These are phyloP conservation scores for Coniferiporia sulphurascens DNA, from an alignment of 1,284 basidiomycete species.

Conservation along the genomic window DNA sequence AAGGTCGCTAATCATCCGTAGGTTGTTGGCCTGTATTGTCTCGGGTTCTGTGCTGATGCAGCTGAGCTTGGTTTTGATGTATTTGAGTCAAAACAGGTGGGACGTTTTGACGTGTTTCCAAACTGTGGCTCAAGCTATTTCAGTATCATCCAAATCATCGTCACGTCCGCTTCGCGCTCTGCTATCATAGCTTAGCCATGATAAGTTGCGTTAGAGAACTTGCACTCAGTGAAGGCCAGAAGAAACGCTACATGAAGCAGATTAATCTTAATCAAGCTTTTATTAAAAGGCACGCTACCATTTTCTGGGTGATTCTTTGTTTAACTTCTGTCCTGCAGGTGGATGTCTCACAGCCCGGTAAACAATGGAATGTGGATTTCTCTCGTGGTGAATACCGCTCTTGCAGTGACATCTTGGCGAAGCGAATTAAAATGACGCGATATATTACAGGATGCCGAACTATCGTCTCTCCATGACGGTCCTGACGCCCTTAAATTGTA, in stretches of 20 bases:
- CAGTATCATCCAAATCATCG: conserved; percentile 61
- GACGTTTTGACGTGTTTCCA: background rate
- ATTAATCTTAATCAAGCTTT: conserved; percentile 54
- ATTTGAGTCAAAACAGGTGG: conserved; percentile 37
- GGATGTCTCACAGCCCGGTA: conserved; percentile 62
- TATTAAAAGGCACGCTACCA: conserved; percentile 43
- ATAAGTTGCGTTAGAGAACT: conserved; percentile 50
- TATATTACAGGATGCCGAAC: conserved; percentile 52
- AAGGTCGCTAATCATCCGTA: conserved; percentile 22
- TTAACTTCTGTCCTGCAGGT: conserved; percentile 35
- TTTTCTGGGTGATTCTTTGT: background rate
- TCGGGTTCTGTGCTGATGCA: conserved; percentile 54
- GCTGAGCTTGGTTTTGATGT: conserved; percentile 57
- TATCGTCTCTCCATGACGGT: conserved; percentile 51
- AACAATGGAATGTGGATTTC: conserved; percentile 64
- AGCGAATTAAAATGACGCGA: background rate
- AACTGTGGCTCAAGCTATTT: conserved; percentile 20
- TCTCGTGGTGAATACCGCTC: conserved; percentile 46
- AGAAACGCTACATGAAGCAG: conserved; percentile 46
- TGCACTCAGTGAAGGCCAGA: conserved; percentile 33
- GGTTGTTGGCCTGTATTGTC: conserved; percentile 56
- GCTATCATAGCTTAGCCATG: conserved; percentile 63
- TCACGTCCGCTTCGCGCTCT: conserved; percentile 59
- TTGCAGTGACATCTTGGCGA: background rate
- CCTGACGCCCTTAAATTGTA: conserved; percentile 59